Evolutionary conservation across 164 flowering plant species (phyloP), one percentile per base, ranked within the genome.

Genomic region (Chloranthus sessilifolius): DNA sequence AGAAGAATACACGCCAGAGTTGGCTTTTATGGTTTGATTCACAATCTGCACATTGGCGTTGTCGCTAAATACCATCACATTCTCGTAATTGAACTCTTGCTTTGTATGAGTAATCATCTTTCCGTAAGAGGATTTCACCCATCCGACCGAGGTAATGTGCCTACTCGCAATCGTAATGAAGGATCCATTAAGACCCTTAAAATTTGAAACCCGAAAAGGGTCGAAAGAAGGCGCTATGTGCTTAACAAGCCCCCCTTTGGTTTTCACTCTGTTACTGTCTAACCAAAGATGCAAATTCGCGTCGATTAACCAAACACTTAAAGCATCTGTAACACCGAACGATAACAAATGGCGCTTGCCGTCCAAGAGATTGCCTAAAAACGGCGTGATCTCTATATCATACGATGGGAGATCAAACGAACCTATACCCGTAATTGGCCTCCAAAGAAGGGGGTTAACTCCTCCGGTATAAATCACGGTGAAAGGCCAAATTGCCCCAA

Each of bases 241-340:
- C 3, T 19, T 41, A 45, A 77, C 34, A 47, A 85, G 72, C 67
- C 59, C 36, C 49, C 83, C 95, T 31, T 62, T 45, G 0, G 84
- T 79, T 46, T 41, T 61, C 6, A 23, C 10, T 41, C 67, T 61
- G 54, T 65, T 53, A 16, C 9, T 17, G 55, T 87, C 98, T 67
- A 90, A 57, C 98, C 98, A 90, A 48, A 87, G 69, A 71, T 87
- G 98, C 68, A 87, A 65, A 70, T 90, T 90, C 6, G 95, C 95
- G 70, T 83, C 85, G 2, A 90, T 55, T 31, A 51, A 85, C 98
- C 98, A 90, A 12, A 87, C 89, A 55, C 78, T 78, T 63, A 90
- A 50, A 24, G 87, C 87, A 69, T 90, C 70, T 1, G 95, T 85
- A 22, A 87, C 95, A 27, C 77, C 55, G 38, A 90, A 87, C 21